Base-by-base conservation (phyloP, 2,329 filamentous ascomycete species). In the Septoria petroselini region DNA sequence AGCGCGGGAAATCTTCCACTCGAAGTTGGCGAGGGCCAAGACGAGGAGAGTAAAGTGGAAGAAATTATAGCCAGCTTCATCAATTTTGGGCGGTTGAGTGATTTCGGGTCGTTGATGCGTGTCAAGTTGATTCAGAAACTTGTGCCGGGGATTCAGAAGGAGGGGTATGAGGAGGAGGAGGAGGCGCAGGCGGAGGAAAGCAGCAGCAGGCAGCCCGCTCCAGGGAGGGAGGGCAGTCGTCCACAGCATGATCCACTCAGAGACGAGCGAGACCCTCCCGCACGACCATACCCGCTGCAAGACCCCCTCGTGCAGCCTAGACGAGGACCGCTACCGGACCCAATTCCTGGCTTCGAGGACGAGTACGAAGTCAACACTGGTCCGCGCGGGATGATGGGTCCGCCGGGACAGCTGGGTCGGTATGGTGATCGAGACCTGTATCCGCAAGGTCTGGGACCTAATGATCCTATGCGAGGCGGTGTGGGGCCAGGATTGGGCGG, bases 291-390 rank as follows among this genome's bases (percentile, higher is more conserved):
- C 57, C 86, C 86, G 0, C 82, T 84, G 56, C 55, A 63, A 19
- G 65, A 68, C 40, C 62, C 83, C 81, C n/a, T 76, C 86, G 29
- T 81, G 78, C 41, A 46, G 19, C 50, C 47, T 3, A 8, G 78
- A 0, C 75, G 79, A 34, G 75, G 75, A 15, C 86, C 86, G 1
- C 65, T 82, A 12, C 90, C 91, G 0, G 71, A 78, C 58, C 82
- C 85, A 0, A 91, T 91, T 0, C 93, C 93, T 0, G 88, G 82
- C 15, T 97, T 97, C 58, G 93, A 97, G 58, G 91, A 98, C 66
- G 90, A 96, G 64, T 85, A 89, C 62, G 88, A 96, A 55, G 78
- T 96, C 52, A 83, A 87, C 54, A 76, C 83, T 1, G 86, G 83
- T 0, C 77, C 79, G 2, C 79, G 83, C 19, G 77, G 74, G 3